These are phyloP conservation scores for Monotropa hypopitys DNA, from an alignment of 179 eudicot genomes.

Conservation along the genomic window DNA sequence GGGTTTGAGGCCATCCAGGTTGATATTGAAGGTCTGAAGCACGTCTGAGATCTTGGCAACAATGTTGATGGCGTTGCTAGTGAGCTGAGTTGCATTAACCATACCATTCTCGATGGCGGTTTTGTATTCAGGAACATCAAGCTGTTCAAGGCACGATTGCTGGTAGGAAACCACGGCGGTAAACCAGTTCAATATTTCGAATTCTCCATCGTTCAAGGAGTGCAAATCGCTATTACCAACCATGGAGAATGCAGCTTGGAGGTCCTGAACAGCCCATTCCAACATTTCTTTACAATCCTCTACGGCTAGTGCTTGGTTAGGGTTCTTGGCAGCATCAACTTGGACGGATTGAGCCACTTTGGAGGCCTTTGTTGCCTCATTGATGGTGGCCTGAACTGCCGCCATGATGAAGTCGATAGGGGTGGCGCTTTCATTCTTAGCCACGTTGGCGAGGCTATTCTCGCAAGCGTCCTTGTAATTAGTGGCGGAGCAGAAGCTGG, in stretches of 20 bases:
- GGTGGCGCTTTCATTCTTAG: constrained; percentile 28
- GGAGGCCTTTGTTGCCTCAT: constrained; percentile 17
- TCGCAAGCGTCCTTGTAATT: constrained; percentile 27
- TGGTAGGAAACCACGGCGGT: constrained; percentile 29
- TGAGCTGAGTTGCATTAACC: constrained; percentile 18
- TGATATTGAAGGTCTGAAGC: constrained; percentile 1
- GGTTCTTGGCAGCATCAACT: constrained; percentile 17
- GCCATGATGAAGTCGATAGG: constrained; percentile 26
- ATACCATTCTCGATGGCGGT: constrained; percentile 14
- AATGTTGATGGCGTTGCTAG: constrained; percentile 36
- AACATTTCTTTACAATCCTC: constrained; percentile 33
- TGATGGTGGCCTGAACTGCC: constrained; percentile 22
- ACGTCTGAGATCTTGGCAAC: constrained; percentile 16
- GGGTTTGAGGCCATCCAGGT: not conserved
- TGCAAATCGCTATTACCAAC: constrained; percentile 7
- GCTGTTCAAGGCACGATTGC: constrained; percentile 28
- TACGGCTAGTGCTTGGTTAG: constrained; percentile 17
- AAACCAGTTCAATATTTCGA: constrained; percentile 34
- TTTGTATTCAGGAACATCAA: constrained; percentile 13
- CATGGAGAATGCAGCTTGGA: constrained; percentile 8
- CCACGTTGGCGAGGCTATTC: constrained; percentile 18
- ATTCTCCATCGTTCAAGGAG: not conserved
- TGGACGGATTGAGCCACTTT: constrained; percentile 22
- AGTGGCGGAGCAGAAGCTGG: constrained; percentile 25
- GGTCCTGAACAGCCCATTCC: constrained; percentile 20